Base-by-base conservation (phyloP, 352 stramenopile genomes). In the Phytophthora cactorum region DNA sequence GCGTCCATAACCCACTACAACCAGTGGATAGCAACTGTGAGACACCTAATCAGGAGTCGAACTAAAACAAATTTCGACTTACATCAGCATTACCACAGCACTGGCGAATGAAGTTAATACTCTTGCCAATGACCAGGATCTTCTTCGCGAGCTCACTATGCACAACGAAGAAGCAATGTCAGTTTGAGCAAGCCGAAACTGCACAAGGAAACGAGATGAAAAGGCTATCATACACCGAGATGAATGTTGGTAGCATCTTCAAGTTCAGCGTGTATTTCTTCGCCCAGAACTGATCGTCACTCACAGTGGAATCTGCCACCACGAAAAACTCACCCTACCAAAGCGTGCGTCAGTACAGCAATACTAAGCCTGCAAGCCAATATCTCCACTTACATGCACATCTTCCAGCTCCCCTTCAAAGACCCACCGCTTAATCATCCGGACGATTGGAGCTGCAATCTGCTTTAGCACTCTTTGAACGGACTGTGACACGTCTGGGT, bases 21-120 rank as follows among this genome's bases (percentile, higher is more conserved):
- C 3, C 15, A 51, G 25, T 32, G 5, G 17, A 50, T 7, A 59
- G 44, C n/a, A 53, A 52, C 12, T 28, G 36, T 49, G 9, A 11
- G 3, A 3, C 15, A 28, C 39, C 27, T 46, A 52, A 53, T 22
- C 22, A 47, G n/a, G 1, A 44, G 28, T 12, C 9, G 14, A 22
- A 25, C 17, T 5, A 50, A 55, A 4, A 45, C n/a, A 46, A 17
- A 5, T 22, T 5, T 25, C 36, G 2, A 75, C 77, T 46, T 59
- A 93, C 97, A 67, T 97, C 88, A 34, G 82, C 88, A 72, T 98
- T 95, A 10, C 89, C 82, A 52, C 97, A 98, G 79, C 95, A 99
- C 49, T 92, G 80, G 15, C 97, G 90, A 74, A 99, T 98, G 56
- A 99, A 99, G 81, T 99, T 99, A 68, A 99, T 99, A 44, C 95